Percentiles rank a stretch among this genome's conserved stretches.
Evolutionary conservation across 2,329 filamentous ascomycete species (phyloP).

Genomic region (Coniochaeta sp.): DNA sequence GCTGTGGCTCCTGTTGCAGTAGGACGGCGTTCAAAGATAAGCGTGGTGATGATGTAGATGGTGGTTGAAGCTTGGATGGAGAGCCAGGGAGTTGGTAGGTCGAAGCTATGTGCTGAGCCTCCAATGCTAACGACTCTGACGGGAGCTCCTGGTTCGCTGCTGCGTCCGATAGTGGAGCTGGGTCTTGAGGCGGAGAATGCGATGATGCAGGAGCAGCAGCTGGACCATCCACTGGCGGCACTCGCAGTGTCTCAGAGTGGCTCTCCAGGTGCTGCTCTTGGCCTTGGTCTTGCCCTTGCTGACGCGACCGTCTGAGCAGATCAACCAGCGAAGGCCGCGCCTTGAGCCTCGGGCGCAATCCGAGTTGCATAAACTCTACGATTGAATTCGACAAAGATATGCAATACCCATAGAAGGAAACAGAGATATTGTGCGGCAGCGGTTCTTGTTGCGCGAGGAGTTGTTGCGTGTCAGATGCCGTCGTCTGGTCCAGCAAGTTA

Average conservation of each 20-base stretch:
- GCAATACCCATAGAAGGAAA: not conserved
- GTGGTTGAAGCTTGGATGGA: not conserved
- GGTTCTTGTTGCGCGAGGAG: not conserved
- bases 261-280: conserved; percentile 6
- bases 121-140: conserved; percentile 18
- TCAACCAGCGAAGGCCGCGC: conserved; percentile 47
- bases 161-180: conserved; percentile 12
- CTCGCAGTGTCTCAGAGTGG: conserved; percentile 17
- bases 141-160: conserved; percentile 18
- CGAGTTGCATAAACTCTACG: conserved; percentile 38
- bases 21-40: conserved; percentile 10
- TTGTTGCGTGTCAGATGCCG: not conserved
- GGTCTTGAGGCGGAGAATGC: conserved; percentile 10
- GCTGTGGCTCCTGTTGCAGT: not conserved
- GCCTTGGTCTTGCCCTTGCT: conserved; percentile 12
- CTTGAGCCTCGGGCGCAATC: conserved; percentile 41
- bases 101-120: conserved; percentile 16
- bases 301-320: conserved; percentile 27
- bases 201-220: conserved; percentile 12
- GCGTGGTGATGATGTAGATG: conserved; percentile 19
- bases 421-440: not conserved
- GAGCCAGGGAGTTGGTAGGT: conserved; percentile 8
- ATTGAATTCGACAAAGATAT: not conserved
- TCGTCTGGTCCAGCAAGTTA: too few relatives aligned
- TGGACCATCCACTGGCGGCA: conserved; percentile 14